Conservation (phyloP, 225 moss, liverwort and hornwort species). For the Marchantia paleacea region DNA sequence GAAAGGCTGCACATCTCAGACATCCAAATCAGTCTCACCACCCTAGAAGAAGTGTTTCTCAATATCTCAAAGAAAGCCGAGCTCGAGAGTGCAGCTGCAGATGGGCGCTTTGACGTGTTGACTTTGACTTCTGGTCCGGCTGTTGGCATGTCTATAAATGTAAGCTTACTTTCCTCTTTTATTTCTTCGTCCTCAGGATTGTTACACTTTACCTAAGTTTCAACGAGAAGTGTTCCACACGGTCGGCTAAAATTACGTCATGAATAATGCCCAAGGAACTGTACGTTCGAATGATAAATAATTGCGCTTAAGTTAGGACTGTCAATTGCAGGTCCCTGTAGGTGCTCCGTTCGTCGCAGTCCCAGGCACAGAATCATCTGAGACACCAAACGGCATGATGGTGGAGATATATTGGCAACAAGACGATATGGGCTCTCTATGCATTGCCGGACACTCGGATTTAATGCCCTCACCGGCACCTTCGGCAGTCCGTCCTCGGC, state of each 20-base stretch:
- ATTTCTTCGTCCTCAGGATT: not conserved
- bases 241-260: too few relatives aligned
- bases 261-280: too few relatives aligned
- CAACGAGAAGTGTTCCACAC: not conserved
- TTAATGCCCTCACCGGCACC: slow-evolving; percentile 40
- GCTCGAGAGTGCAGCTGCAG: slow-evolving; percentile 89
- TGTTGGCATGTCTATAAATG: slow-evolving; percentile 49
- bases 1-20: slow-evolving; percentile 67
- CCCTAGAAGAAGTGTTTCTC: slow-evolving; percentile 93
- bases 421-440: slow-evolving; percentile 78
- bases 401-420: slow-evolving; percentile 97
- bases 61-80: slow-evolving; percentile 92
- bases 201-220: not conserved
- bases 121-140: slow-evolving; percentile 45
- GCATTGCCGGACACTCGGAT: slow-evolving; percentile 71
- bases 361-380: slow-evolving; percentile 62
- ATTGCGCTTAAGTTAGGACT: too few relatives aligned
- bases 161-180: slow-evolving; percentile 8
- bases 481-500: not conserved
- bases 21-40: slow-evolving; percentile 84
- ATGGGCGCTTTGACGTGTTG: slow-evolving; percentile 81
- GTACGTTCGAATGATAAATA: too few relatives aligned
- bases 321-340: slow-evolving; percentile 63
- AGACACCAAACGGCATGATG: slow-evolving; percentile 81
- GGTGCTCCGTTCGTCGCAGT: slow-evolving; percentile 70